phyloP scores from a whole-genome alignment of 768 basidiomycete species.

The Lactarius indigo region DNA sequence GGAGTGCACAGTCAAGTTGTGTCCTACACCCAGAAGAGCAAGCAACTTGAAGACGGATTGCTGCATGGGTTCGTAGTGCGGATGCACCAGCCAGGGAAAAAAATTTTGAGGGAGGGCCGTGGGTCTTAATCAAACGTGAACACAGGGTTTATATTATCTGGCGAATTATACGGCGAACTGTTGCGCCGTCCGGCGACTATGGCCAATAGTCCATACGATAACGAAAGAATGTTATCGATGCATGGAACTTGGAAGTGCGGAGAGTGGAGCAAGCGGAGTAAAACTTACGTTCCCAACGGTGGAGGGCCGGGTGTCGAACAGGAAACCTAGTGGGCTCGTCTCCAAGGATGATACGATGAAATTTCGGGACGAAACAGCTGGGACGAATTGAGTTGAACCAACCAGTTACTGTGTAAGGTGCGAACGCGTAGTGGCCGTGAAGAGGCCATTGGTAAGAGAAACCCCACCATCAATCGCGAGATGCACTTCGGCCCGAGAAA shows the following conservation, averaged over 20 bases:
- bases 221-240: not conserved
- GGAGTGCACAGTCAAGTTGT: not conserved
- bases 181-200: not conserved
- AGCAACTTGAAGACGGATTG: not conserved
- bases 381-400: not conserved
- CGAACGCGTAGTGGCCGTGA: too few species aligned
- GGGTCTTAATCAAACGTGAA: not conserved
- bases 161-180: not conserved
- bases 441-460: too few species aligned
- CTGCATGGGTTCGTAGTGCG: not conserved
- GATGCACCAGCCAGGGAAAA: not conserved
- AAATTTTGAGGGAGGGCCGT: not conserved
- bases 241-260: not conserved
- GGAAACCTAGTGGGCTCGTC: not conserved
- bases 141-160: not conserved
- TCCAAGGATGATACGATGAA: not conserved
- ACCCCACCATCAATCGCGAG: not conserved
- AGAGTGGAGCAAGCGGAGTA: not conserved
- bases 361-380: not conserved
- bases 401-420: not conserved
- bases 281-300: too few species aligned
- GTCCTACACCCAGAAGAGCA: constrained; percentile 4
- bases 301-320: not conserved
- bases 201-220: not conserved
- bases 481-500: too few species aligned